These are phyloP conservation scores for Sporothrix mexicana DNA, from an alignment of 2,329 filamentous ascomycete species.

Conservation along the genomic window DNA sequence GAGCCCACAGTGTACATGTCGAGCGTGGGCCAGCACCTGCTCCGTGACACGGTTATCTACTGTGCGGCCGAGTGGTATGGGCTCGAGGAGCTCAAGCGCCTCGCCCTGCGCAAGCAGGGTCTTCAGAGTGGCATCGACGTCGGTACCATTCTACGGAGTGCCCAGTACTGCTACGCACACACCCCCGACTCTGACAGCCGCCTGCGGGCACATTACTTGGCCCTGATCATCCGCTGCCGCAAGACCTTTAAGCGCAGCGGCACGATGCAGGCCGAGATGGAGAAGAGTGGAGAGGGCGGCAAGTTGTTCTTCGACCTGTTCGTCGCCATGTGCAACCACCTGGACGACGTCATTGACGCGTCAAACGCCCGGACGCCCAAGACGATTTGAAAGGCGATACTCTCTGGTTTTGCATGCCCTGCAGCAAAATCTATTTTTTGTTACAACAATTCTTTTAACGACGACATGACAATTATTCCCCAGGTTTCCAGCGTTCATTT, in stretches of 20 bases:
- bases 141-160: slow-evolving; percentile 86
- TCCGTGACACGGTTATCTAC: slow-evolving; percentile 94
- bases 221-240: slow-evolving; percentile 94
- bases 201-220: slow-evolving; percentile 95
- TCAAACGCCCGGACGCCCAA: slow-evolving; percentile 68
- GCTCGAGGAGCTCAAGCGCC: slow-evolving; percentile 87
- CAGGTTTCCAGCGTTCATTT: slow-evolving; percentile 34
- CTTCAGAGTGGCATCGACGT: slow-evolving; percentile 92
- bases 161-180: slow-evolving; percentile 93
- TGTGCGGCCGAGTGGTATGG: slow-evolving; percentile 90
- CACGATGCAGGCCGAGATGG: slow-evolving; percentile 99
- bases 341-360: slow-evolving; percentile 92
- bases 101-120: slow-evolving; percentile 92
- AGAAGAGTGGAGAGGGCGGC: slow-evolving; percentile 73
- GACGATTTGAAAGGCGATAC: slow-evolving; percentile 55
- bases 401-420: slow-evolving; percentile 19
- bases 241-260: slow-evolving; percentile 98
- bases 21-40: slow-evolving; percentile 74
- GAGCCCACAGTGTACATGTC: slow-evolving; percentile 80
- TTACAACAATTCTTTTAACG: slow-evolving; percentile 26
- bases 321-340: slow-evolving; percentile 97
- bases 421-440: slow-evolving; percentile 23
- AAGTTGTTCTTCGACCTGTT: slow-evolving; percentile 98
- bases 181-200: slow-evolving; percentile 91
- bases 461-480: slow-evolving; percentile 32